Conservation (phyloP, 306 rosid genomes). For the Prinsepia uniflora region DNA sequence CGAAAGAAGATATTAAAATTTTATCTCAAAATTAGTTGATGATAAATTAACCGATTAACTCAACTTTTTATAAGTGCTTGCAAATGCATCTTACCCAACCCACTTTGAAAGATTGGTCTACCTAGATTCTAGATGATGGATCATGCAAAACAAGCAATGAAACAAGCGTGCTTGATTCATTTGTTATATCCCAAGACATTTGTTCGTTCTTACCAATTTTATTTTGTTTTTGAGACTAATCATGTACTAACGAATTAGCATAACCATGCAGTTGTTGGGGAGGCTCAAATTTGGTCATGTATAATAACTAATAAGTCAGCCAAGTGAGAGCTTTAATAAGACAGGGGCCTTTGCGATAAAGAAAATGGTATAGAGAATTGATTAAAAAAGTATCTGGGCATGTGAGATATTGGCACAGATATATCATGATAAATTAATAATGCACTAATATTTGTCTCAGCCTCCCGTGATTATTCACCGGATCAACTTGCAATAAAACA, state of each 20-base stretch:
- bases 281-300: not conserved
- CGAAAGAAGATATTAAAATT: no score
- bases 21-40: no score
- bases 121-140: no score
- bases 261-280: not conserved
- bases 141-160: not conserved
- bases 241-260: not conserved
- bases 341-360: not conserved
- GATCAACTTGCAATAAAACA: not conserved
- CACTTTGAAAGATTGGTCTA: not conserved
- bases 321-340: not conserved
- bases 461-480: slow-evolving; percentile 1
- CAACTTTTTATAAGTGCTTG: no score
- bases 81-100: not conserved
- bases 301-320: not conserved
- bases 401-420: slow-evolving; percentile 7
- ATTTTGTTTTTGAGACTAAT: not conserved
- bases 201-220: not conserved
- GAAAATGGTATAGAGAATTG: not conserved
- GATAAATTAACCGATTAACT: no score
- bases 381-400: not conserved
- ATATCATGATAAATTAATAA: not conserved
- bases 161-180: not conserved
- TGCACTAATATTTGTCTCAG: not conserved
- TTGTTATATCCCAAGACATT: not conserved